Percentiles rank a stretch among this genome's conserved stretches.
Evolutionary conservation across 228 moss, liverwort and hornwort genomes (phyloP).

Genomic region (Sphagnum magellanicum): DNA sequence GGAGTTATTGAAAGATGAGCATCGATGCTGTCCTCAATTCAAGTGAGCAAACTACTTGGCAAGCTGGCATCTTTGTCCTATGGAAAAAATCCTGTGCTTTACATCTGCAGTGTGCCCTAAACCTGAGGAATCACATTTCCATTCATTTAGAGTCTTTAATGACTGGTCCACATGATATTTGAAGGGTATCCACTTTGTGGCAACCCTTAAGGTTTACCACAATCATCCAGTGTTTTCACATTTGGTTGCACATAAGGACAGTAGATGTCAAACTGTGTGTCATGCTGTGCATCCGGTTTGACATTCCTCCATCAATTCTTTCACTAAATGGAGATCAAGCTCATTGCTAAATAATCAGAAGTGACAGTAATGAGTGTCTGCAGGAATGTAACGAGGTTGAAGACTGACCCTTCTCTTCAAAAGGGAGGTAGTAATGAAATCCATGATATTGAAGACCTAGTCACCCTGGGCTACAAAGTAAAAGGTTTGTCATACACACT

Average conservation of each 20-base stretch:
- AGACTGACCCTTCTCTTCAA: conserved; percentile 44
- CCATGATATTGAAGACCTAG: conserved; percentile 76
- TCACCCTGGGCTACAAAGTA: conserved; percentile 57
- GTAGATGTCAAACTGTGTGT: no score
- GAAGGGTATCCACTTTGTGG: no score
- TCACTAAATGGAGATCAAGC: no score
- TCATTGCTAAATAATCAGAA: no score
- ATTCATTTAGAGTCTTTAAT: no score
- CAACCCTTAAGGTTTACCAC: neutral
- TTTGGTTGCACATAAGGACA: neutral
- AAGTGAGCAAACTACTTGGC: conserved; percentile 28
- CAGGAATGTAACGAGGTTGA: conserved; percentile 61
- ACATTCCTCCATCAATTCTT: no score
- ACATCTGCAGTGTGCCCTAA: no score
- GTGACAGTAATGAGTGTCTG: neutral
- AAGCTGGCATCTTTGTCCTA: neutral
- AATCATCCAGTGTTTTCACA: neutral
- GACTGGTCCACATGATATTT: no score
- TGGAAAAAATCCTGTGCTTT: neutral
- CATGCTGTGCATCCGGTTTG: no score
- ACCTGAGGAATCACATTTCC: no score
- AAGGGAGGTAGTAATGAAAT: conserved; percentile 43
- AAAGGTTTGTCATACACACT: conserved; percentile 20
- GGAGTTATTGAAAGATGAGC: conserved; percentile 25
- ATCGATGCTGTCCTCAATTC: conserved; percentile 49